These are phyloP conservation scores for Helianthus annuus DNA, from an alignment of 129 eudicot genomes.

Conservation along the genomic window DNA sequence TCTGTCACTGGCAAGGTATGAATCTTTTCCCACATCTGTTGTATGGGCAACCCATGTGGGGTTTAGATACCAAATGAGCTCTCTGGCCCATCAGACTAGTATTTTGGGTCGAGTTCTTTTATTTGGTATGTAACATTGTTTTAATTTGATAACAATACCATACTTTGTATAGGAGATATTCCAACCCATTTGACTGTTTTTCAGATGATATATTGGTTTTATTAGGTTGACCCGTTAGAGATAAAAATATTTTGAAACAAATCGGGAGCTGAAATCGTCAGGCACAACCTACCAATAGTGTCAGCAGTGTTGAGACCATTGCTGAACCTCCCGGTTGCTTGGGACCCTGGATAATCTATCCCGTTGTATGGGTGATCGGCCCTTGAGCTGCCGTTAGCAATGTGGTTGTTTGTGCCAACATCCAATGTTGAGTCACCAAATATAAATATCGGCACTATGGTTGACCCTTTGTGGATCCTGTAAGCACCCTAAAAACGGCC, in stretches of 20 bases:
- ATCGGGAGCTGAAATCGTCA: background rate
- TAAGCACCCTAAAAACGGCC: conserved; percentile 7
- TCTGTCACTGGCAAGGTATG: no score
- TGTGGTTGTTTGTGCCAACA: conserved; percentile 50
- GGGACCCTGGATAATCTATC: conserved; percentile 38
- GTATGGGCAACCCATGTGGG: no score
- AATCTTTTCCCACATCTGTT: no score
- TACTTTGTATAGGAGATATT: background rate
- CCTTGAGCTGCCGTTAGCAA: conserved; percentile 28
- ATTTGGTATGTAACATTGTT: no score
- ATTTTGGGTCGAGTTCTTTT: no score
- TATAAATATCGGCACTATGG: conserved; percentile 26
- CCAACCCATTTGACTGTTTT: background rate
- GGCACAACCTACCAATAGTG: conserved; percentile 31
- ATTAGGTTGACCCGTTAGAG: background rate
- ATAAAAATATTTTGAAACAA: background rate
- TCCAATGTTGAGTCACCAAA: conserved; percentile 54
- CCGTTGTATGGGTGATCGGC: conserved; percentile 50
- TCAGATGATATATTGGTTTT: background rate
- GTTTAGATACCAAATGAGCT: no score
- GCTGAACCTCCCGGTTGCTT: conserved; percentile 56
- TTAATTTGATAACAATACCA: background rate
- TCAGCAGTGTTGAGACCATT: conserved; percentile 50
- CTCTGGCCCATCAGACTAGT: no score
- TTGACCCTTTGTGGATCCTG: conserved; percentile 14